phyloP scores from a whole-genome alignment of 2,329 filamentous ascomycete species.

The Arthroderma sp. region DNA sequence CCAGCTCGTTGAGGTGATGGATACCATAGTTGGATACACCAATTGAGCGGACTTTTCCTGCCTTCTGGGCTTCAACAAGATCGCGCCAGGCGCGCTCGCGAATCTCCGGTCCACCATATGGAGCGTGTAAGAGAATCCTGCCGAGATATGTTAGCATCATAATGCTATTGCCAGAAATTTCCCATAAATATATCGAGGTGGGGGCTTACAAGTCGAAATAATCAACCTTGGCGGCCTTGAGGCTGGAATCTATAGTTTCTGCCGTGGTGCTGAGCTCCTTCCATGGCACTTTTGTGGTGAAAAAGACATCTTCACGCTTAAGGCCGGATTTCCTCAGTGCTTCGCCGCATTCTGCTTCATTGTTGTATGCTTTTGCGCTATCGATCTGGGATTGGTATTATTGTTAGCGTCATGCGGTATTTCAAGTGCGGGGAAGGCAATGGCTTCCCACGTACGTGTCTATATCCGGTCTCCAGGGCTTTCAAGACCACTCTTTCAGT shows the following conservation, averaged over 20 bases:
- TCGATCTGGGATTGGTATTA: conserved; percentile 34
- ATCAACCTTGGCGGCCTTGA: conserved; percentile 48
- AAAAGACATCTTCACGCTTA: conserved; percentile 45
- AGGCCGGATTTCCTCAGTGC: conserved; percentile 41
- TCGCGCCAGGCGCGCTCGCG: conserved; percentile 29
- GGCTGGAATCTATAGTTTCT: conserved; percentile 48
- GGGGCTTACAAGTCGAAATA: conserved; percentile 51
- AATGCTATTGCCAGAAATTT: neutral
- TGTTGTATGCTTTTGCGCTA: conserved; percentile 44
- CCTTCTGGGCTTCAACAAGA: conserved; percentile 22
- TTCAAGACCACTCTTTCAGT: conserved; percentile 47
- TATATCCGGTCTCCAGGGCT: conserved; percentile 43
- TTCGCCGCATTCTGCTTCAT: conserved; percentile 42
- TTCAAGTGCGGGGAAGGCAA: neutral
- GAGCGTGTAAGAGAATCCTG: conserved; percentile 29
- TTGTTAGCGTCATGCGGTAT: conserved; percentile 1
- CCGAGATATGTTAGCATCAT: neutral
- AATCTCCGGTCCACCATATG: conserved; percentile 25
- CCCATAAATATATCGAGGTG: neutral
- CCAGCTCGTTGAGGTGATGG: conserved; percentile 28
- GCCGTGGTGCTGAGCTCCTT: conserved; percentile 43
- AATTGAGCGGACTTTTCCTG: conserved; percentile 27
- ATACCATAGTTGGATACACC: conserved; percentile 30
- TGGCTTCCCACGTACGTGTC: conserved; percentile 35
- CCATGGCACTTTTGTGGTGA: conserved; percentile 48